Conservation (phyloP, 2,329 filamentous ascomycete species). For the Fonsecaea monophora region DNA sequence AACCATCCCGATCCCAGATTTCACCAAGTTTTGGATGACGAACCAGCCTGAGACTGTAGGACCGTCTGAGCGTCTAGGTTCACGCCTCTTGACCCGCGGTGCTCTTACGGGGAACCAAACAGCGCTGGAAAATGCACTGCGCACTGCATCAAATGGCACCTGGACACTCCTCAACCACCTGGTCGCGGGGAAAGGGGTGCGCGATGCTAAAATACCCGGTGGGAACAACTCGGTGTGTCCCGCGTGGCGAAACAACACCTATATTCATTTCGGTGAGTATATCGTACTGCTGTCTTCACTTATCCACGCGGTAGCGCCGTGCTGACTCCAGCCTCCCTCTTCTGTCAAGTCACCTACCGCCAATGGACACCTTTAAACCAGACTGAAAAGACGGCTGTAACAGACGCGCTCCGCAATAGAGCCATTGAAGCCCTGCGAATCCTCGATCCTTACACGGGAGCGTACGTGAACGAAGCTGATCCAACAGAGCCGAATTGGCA, state of each 20-base stretch:
- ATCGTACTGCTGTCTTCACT: neutral
- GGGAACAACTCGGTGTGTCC: slow-evolving; percentile 5
- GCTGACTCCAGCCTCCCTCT: neutral
- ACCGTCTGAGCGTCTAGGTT: slow-evolving; percentile 1
- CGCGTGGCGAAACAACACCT: slow-evolving; percentile 1
- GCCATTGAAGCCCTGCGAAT: slow-evolving; percentile 43
- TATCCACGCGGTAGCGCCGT: neutral
- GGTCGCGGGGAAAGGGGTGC: neutral
- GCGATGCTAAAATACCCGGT: neutral
- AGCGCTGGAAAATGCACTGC: neutral
- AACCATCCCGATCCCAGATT: neutral
- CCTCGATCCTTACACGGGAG: slow-evolving; percentile 38
- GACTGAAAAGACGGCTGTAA: neutral
- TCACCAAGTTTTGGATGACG: slow-evolving; percentile 1
- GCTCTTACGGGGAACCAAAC: slow-evolving; percentile 1
- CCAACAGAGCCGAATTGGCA: slow-evolving; percentile 49
- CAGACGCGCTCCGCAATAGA: neutral
- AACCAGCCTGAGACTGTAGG: slow-evolving; percentile 2
- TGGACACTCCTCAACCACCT: slow-evolving; percentile 1
- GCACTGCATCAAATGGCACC: neutral
- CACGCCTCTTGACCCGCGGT: neutral
- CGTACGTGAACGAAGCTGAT: slow-evolving; percentile 44
- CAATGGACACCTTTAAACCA: slow-evolving; percentile 8
- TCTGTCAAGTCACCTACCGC: neutral
- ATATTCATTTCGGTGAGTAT: slow-evolving; percentile 3